Base-by-base conservation (phyloP, 495 filamentous ascomycete genomes). In the Aspergillus kassunensis region DNA sequence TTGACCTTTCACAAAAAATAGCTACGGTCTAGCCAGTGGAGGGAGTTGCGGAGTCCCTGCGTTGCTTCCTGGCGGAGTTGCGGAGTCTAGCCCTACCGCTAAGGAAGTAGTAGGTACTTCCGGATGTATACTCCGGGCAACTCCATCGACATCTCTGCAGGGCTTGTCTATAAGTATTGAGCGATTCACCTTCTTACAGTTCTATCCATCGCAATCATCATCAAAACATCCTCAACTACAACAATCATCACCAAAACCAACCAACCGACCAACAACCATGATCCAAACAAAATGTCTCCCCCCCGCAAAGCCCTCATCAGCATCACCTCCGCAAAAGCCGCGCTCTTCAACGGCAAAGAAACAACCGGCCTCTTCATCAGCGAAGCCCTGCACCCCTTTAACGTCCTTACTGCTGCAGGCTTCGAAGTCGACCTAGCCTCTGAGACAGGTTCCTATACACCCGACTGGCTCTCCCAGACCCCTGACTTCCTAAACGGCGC, bases 371-470 rank as follows among this genome's bases (percentile, higher is more conserved):
- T 77, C 31, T 78, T 79, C 62, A 74, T 79, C 37, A 62, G 58
- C 36, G 76, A 79, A 57, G 75, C 73, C 19, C 60, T 78, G 18
- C 76, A 79, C 49, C 74, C 74, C 4, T 79, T 69, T 67, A 55
- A 66, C 18, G 70, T 71, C 40, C 70, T 78, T 62, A 59, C 52
- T 7, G 55, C 51, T 9, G 74, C 76, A 6, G 74, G 74, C 31
- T 77, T 78, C 59, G 66, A 72, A 35, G 75, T 79, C 42, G 74
- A 78, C 55, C 62, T 78, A 15, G 65, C 67, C 36, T 76, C 75
- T n/a, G 74, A 75, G 49, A 77, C 64, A 1, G 76, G 75, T n/a
- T 64, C 55, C 7, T 78, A 75, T 48, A 57, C 55, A 13, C 60
- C 74, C 0, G 74, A 79, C 57, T 76, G 71, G 71, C 67, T 77